phyloP scores from a whole-genome alignment of 331 rosid genomes.

The Malus hybrid region DNA sequence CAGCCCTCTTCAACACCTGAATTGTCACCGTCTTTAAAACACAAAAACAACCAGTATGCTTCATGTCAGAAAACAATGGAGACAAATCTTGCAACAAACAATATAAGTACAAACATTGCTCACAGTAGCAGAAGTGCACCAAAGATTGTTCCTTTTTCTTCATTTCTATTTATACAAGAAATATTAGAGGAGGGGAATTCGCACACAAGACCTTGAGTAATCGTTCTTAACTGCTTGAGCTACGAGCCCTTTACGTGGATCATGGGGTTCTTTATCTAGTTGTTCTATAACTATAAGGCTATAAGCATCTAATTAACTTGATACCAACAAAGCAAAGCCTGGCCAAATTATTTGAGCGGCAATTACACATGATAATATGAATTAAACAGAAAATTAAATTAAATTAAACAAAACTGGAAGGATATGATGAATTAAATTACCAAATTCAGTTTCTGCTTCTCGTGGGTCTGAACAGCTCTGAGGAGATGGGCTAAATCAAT shows the following conservation, averaged over 20 bases:
- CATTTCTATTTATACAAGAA: too few species aligned
- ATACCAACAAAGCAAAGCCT: too few species aligned
- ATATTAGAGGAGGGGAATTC: neutral
- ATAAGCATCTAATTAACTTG: too few species aligned
- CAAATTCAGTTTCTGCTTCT: conserved; percentile 70
- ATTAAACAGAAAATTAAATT: neutral
- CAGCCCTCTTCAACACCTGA: conserved; percentile 77
- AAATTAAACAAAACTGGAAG: neutral
- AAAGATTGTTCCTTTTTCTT: too few species aligned
- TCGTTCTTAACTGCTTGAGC: too few species aligned
- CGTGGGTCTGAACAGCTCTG: conserved; percentile 75
- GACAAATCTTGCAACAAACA: neutral
- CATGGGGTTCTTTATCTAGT: neutral
- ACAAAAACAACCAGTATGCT: neutral
- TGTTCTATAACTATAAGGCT: neutral
- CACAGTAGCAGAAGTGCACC: neutral
- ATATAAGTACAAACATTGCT: neutral
- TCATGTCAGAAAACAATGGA: conserved; percentile 26
- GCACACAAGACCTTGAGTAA: too few species aligned
- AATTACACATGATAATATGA: neutral
- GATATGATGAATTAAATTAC: conserved; percentile 18
- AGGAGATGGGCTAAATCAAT: conserved; percentile 73
- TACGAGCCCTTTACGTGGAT: too few species aligned
- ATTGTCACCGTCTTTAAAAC: conserved; percentile 62
- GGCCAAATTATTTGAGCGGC: too few species aligned